A percentile compares a stretch with the other conserved stretches of the same genome.
Evolutionary conservation across 805 yeast genomes (phyloP).

Genomic region (Candida mattraensis): DNA sequence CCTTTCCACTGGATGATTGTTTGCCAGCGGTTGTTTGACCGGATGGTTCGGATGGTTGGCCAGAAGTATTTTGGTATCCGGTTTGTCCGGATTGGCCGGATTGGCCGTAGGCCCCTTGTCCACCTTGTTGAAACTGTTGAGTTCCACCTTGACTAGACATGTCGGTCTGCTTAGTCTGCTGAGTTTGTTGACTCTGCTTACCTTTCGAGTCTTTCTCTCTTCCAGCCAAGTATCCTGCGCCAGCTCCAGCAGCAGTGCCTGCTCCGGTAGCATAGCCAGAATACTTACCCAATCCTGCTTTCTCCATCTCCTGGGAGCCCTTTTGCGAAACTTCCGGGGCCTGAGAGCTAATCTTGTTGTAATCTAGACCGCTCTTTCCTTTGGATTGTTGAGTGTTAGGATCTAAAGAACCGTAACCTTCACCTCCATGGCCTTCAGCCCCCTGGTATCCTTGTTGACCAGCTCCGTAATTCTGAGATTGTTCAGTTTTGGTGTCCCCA

Average conservation of each 20-base stretch:
- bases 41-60: too few relatives aligned
- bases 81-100: not conserved
- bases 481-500: slow-evolving; percentile 1
- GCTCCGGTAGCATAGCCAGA: slow-evolving; percentile 13
- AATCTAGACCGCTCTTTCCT: slow-evolving; percentile 4
- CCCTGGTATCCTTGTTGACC: slow-evolving; percentile 1
- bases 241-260: slow-evolving; percentile 20
- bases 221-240: slow-evolving; percentile 17
- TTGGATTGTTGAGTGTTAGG: too few relatives aligned
- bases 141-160: not conserved
- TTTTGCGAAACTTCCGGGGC: slow-evolving; percentile 9
- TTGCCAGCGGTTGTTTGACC: too few relatives aligned
- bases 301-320: slow-evolving; percentile 13
- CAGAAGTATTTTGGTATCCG: not conserved
- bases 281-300: slow-evolving; percentile 14
- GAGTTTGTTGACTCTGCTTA: not conserved
- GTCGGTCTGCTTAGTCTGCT: not conserved
- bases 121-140: slow-evolving; percentile 1
- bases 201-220: slow-evolving; percentile 1
- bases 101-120: not conserved
- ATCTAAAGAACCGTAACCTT: not conserved
- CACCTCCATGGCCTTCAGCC: not conserved
- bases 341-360: slow-evolving; percentile 9
- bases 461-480: too few relatives aligned
- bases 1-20: too few relatives aligned